Conservation (phyloP, 1,139 yeast species). For the Candida mesenterica region DNA sequence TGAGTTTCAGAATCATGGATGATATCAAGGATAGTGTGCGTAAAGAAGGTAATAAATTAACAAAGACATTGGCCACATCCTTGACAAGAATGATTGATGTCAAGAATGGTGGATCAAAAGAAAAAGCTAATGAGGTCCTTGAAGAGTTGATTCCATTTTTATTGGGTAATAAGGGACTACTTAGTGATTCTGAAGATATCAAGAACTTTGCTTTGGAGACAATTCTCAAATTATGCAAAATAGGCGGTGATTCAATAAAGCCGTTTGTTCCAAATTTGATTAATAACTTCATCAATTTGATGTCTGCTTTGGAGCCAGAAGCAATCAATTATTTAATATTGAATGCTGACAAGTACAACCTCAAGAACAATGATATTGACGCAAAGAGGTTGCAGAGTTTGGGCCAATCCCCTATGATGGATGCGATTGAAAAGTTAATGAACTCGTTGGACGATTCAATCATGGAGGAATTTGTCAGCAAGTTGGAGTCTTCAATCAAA, state of each 20-base stretch:
- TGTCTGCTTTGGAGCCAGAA: slow-evolving; percentile 92
- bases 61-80: slow-evolving; percentile 64
- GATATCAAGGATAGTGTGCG: slow-evolving; percentile 95
- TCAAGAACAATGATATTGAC: slow-evolving; percentile 72
- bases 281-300: slow-evolving; percentile 64
- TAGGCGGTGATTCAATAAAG: slow-evolving; percentile 56
- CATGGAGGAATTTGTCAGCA: slow-evolving; percentile 52
- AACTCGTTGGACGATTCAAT: slow-evolving; percentile 53
- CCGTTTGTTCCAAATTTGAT: slow-evolving; percentile 70
- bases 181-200: slow-evolving; percentile 86
- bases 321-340: slow-evolving; percentile 79
- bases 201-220: slow-evolving; percentile 74
- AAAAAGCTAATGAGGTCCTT: slow-evolving; percentile 53
- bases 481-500: slow-evolving; percentile 51
- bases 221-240: slow-evolving; percentile 64
- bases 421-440: slow-evolving; percentile 71
- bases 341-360: slow-evolving; percentile 85
- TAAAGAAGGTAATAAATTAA: slow-evolving; percentile 69
- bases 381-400: slow-evolving; percentile 72
- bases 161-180: slow-evolving; percentile 72
- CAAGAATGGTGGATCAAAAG: slow-evolving; percentile 29
- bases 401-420: slow-evolving; percentile 86
- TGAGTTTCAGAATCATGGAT: slow-evolving; percentile 88
- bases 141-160: slow-evolving; percentile 72
- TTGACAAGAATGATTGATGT: slow-evolving; percentile 58